phyloP scores from a whole-genome alignment of 768 basidiomycete genomes.

The Rhizopogon vinicolor region DNA sequence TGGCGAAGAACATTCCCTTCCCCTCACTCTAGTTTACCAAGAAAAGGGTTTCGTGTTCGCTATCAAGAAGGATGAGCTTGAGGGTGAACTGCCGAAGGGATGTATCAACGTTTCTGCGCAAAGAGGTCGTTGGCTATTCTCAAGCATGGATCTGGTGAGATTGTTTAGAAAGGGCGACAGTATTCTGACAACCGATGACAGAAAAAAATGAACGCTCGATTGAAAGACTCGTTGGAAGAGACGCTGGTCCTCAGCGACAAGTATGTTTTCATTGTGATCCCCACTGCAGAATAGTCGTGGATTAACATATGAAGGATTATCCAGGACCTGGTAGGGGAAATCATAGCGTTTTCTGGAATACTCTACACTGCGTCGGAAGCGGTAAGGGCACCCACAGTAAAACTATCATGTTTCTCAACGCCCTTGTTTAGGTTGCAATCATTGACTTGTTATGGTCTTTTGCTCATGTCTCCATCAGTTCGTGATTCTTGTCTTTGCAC shows the following conservation, averaged over 20 bases:
- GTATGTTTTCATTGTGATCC: constrained; percentile 28
- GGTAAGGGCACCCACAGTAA: constrained; percentile 29
- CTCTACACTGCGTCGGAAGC: constrained; percentile 92
- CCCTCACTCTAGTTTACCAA: constrained; percentile 65
- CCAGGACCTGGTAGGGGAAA: constrained; percentile 65
- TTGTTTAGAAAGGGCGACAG: background rate
- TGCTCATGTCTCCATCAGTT: constrained; percentile 78
- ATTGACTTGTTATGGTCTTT: constrained; percentile 91
- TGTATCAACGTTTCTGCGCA: constrained; percentile 66
- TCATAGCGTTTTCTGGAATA: constrained; percentile 69
- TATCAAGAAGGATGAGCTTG: constrained; percentile 54
- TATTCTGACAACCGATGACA: constrained; percentile 19
- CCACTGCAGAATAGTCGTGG: background rate
- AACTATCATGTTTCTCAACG: background rate
- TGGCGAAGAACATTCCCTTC: constrained; percentile 58
- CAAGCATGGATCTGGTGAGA: constrained; percentile 76
- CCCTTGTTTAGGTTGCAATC: constrained; percentile 59
- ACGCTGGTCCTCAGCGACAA: constrained; percentile 81
- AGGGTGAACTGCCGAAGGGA: constrained; percentile 54
- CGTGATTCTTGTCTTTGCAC: constrained; percentile 18
- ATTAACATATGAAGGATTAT: constrained; percentile 53
- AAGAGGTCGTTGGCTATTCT: constrained; percentile 72
- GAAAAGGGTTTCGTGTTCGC: constrained; percentile 71
- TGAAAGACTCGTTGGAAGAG: constrained; percentile 91
- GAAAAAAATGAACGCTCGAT: constrained; percentile 86